phyloP scores from a whole-genome alignment of 768 basidiomycete genomes.

The Mycena metata region DNA sequence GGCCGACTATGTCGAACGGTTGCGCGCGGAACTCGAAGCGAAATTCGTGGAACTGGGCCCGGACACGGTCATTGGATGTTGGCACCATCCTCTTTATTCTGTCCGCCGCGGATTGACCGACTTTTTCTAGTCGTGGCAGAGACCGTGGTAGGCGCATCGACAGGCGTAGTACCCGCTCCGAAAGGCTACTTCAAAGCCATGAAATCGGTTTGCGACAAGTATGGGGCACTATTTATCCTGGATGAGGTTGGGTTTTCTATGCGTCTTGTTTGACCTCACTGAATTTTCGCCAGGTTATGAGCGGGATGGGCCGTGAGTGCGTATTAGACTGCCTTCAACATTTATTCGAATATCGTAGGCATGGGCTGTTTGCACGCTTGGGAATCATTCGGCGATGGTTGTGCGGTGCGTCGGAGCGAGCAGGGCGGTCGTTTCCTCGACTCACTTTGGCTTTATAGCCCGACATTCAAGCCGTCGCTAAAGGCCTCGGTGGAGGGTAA shows the following conservation, averaged over 20 bases:
- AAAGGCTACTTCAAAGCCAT: conserved; percentile 90
- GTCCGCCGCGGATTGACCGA: neutral
- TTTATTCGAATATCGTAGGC: conserved; percentile 57
- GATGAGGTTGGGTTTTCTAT: conserved; percentile 70
- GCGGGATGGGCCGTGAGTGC: conserved; percentile 87
- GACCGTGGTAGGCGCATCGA: conserved; percentile 90
- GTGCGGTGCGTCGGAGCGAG: conserved; percentile 52
- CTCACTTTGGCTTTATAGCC: conserved; percentile 57
- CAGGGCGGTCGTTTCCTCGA: neutral
- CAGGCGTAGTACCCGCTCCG: conserved; percentile 81
- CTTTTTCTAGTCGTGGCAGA: conserved; percentile 76
- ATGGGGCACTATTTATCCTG: conserved; percentile 82
- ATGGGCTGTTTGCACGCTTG: conserved; percentile 92
- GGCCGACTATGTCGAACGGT: conserved; percentile 82
- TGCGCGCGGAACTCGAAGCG: conserved; percentile 85
- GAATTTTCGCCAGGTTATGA: conserved; percentile 69
- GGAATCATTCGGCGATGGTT: conserved; percentile 86
- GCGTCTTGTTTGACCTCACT: neutral
- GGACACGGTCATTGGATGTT: conserved; percentile 86
- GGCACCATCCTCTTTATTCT: conserved; percentile 46
- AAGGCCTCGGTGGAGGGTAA: conserved; percentile 91
- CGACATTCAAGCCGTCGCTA: conserved; percentile 90
- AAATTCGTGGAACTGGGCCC: conserved; percentile 89
- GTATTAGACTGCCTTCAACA: neutral
- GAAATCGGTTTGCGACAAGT: conserved; percentile 86